Evolutionary conservation across 805 yeast genomes (phyloP), one percentile per base, ranked within the genome.

Genomic region (Monosporozyma unispora): DNA sequence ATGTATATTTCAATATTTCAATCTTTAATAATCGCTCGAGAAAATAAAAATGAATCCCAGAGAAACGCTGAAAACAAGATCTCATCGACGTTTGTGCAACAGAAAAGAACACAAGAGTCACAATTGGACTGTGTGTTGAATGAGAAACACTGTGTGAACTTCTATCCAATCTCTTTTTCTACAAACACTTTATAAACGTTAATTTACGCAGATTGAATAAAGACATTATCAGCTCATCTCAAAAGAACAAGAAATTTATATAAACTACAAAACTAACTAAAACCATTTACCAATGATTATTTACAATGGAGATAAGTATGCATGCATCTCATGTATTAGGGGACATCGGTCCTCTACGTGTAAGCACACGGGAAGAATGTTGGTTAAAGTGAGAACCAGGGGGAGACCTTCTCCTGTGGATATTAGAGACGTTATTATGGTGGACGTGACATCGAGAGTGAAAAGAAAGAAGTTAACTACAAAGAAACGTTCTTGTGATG

Each of bases 281-380:
- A n/a, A n/a, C n/a, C n/a, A n/a, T n/a, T n/a, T n/a, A n/a, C 7
- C 16, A 22, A 87, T 88, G 96, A 85, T 88, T 48, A 68, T 86
- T 48, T 85, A 84, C 58, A 85, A 84, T 54, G 85, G 84, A 27
- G 84, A 78, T 57, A 84, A 89, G 59, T 84, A 85, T 63, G 86
- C 95, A 3, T 88, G 96, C 66, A 78, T 79, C 48, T 83, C 82
- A 59, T 91, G 99, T 62, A 87, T 93, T 22, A 72, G 96, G 42
- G 98, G 98, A 16, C 99, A 91, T 61, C 70, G 99, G 39, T 86
- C 96, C 1, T 81, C 91, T 0, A 80, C 83, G 49, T 91, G 99
- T 66, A 79, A 78, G 48, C 99, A 91, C 66, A 79, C 84, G 28
- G 73, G 77, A 47, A 74, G 96, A 44, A 87, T 93, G 22, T 71